Percentiles rank a stretch among this genome's conserved stretches.
These are phyloP conservation scores for Arthrocladium fulminans DNA, from an alignment of 2,329 filamentous ascomycete genomes.

Conservation along the genomic window DNA sequence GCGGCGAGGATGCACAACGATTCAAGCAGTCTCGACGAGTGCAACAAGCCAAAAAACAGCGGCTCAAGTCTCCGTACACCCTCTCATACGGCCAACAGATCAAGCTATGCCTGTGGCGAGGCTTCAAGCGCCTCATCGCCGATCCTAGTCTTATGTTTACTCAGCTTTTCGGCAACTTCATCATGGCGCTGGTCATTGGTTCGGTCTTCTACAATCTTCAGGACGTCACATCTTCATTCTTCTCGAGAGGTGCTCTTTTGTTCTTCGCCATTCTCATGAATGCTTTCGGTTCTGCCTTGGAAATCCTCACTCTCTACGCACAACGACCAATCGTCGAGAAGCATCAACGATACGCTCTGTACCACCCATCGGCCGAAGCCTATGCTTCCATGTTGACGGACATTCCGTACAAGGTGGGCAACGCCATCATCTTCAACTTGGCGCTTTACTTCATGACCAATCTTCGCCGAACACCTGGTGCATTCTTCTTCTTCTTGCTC, in stretches of 20 bases:
- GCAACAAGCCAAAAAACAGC: constrained; percentile 36
- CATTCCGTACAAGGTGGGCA: constrained; percentile 71
- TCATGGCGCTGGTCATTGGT: constrained; percentile 54
- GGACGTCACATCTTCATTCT: constrained; percentile 49
- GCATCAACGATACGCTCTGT: constrained; percentile 74
- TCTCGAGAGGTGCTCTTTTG: constrained; percentile 54
- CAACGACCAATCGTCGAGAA: constrained; percentile 91
- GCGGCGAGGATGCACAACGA: constrained; percentile 32
- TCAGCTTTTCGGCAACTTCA: constrained; percentile 50
- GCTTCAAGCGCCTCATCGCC: constrained; percentile 58
- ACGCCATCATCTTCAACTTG: constrained; percentile 67
- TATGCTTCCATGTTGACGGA: constrained; percentile 78
- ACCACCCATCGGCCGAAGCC: constrained; percentile 85
- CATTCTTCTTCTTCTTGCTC: constrained; percentile 80
- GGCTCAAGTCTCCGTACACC: constrained; percentile 48
- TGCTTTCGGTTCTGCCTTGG: constrained; percentile 54
- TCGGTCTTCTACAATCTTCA: constrained; percentile 61
- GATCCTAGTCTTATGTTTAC: constrained; percentile 56
- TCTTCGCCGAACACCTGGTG: constrained; percentile 60
- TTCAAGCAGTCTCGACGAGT: constrained; percentile 36
- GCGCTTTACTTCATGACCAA: constrained; percentile 82
- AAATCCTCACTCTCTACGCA: constrained; percentile 68
- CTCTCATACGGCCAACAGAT: constrained; percentile 49
- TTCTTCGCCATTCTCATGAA: constrained; percentile 59
- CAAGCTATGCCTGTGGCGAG: constrained; percentile 47